Evolutionary conservation across 768 basidiomycete species (phyloP).

Genomic region (Suillus ampliporus): DNA sequence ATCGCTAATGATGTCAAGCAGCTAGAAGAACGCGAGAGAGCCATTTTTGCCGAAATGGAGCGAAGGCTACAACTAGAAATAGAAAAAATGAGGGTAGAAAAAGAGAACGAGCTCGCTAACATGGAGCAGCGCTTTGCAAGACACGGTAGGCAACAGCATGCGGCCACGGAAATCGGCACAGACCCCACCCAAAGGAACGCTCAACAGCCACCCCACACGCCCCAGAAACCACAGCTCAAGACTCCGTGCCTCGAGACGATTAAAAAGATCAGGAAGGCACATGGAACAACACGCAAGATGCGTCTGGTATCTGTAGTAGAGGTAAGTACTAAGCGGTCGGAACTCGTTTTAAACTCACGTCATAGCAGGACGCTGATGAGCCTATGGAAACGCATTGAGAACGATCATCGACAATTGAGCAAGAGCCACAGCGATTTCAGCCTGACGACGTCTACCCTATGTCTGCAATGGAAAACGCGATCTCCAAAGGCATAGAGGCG

Average conservation of each 20-base stretch:
- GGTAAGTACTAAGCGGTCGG: not conserved
- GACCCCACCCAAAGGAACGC: not conserved
- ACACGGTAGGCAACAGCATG: not conserved
- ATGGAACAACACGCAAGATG: not conserved
- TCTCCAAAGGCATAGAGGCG: conserved; percentile 9
- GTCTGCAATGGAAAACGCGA: conserved; percentile 5
- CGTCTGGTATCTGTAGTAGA: not conserved
- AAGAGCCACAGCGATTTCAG: not conserved
- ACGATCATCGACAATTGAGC: not conserved
- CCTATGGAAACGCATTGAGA: not conserved
- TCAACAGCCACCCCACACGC: not conserved
- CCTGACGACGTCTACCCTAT: not conserved
- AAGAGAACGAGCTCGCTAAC: conserved; percentile 16
- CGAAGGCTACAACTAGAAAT: conserved; percentile 4
- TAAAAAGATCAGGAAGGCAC: not conserved
- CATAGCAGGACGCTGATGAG: not conserved
- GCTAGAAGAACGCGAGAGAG: not conserved
- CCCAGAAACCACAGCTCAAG: not conserved
- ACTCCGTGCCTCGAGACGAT: not conserved
- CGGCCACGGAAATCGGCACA: not conserved
- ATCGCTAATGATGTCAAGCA: not conserved
- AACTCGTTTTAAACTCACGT: not conserved
- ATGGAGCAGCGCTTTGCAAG: conserved; percentile 13
- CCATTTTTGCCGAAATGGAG: not conserved
- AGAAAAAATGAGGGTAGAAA: conserved; percentile 10